Evolutionary conservation across 495 filamentous ascomycete species (phyloP), one percentile per base, ranked within the genome.

Genomic region (Letharia columbiana): DNA sequence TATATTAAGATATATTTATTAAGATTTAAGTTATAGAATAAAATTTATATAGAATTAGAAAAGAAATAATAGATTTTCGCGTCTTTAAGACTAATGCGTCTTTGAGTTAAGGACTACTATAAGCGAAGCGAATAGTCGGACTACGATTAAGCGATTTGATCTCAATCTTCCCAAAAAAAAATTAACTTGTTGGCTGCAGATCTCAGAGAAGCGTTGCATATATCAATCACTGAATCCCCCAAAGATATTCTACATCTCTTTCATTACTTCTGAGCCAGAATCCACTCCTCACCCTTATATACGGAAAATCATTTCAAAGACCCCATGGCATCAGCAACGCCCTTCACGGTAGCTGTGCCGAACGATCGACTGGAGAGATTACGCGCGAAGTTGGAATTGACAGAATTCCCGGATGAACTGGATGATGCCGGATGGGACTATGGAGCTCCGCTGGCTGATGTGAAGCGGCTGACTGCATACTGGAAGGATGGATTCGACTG

Each of bases 401-500:
- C 77, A 10, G 76, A 72, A 10, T 76, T 80, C 11, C 74, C 80
- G 44, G 74, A 77, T 28, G 78, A 79, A 61, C 71, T 77, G 18
- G 75, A 83, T 4, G 64, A 71, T 28, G 71, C 74, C 60, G 66
- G 59, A 11, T 78, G 78, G 78, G 70, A 75, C 49, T 75, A 74
- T 59, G 79, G 79, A 1, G 73, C 73, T 23, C 79, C 79, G 1
- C 68, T 73, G 8, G 73, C 71, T 1, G 79, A 80, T 31, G 63
- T 81, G 23, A 74, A 76, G 56, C 69, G 76, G 31, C 69, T 81
- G 54, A 66, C 71, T 15, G 47, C 66, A 1, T 74, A 81, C 60
- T 82, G 80, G 80, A 74, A 71, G 44, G 60, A 77, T 42, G 62
- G 70, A 0, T 82, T 74, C 62, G 69, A 80, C 65, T 82, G 80